Evolutionary conservation across 768 basidiomycete species (phyloP), one percentile per base, ranked within the genome.

Genomic region (Tylopilus cervinicoccineus): DNA sequence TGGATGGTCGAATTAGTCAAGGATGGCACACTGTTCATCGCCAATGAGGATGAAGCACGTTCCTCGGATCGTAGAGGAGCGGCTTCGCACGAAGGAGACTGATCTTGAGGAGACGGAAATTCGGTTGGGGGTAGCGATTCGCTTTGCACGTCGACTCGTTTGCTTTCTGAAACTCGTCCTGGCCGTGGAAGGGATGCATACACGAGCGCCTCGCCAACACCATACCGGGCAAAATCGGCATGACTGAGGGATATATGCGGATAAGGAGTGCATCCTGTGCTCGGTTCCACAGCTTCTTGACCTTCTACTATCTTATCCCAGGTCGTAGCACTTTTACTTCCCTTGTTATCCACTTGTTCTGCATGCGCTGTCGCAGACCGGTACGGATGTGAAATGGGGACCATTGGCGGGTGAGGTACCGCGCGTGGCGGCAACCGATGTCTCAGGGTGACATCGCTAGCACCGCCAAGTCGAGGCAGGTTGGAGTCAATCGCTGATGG

Each of bases 201-300:
- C 3, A 75, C 76, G 29, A 89, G 70, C 16, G 80, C 79, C 51
- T 86, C 84, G 9, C 78, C 84, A 8, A 87, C 75, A 11, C 79
- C 82, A 33, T 81, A 77, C 22, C 67, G 74, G 64, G 79, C 76
- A 51, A 76, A 67, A 31, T 69, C 53, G 17, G 52, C 20, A 38
- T 61, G 53, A 28, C 45, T 66, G 34, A 67, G 50, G 10, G 67
- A 67, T 38, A 64, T 38, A 23, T 66, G 62, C 6, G 59, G 54
- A 29, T 50, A 6, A 16, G 38, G 14, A 3, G 28, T 26, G 11
- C 33, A 38, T 7, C 39, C 45, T 16, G 37, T 33, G 12, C n/a
- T 6, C 11, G 24, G 13, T 19, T 38, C 43, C 13, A 38, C 10
- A 7, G 7, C 7, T 5, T n/a, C 45, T 16, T 32, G 42, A 6